phyloP scores from a whole-genome alignment of 1,139 yeast genomes.

The Hyphopichia burtonii region DNA sequence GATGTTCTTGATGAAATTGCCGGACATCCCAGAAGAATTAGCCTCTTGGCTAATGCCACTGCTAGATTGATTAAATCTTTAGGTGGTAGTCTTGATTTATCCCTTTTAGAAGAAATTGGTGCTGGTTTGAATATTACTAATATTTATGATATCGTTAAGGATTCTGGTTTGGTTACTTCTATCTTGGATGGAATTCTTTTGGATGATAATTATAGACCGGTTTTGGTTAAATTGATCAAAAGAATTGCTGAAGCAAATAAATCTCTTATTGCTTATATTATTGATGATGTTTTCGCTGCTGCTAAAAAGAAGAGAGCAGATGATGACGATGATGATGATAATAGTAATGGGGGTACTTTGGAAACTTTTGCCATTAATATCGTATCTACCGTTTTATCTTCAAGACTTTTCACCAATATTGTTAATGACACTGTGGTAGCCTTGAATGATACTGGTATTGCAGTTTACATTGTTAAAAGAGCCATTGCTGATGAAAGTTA shows the following conservation, averaged over 20 bases:
- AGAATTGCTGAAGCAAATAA: conserved; percentile 32
- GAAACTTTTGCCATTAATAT: conserved; percentile 29
- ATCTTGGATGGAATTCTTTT: conserved; percentile 36
- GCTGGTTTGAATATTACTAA: conserved; percentile 23
- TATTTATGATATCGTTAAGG: conserved; percentile 20
- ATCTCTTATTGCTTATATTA: conserved; percentile 22
- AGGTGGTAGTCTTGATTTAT: conserved; percentile 4
- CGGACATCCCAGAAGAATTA: conserved; percentile 27
- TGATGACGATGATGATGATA: conserved; percentile 4
- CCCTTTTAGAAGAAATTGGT: conserved; percentile 11
- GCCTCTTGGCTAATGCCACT: conserved; percentile 31
- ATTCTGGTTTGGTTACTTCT: conserved; percentile 37
- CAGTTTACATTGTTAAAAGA: conserved; percentile 37
- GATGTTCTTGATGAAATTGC: conserved; percentile 37
- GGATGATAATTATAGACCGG: conserved; percentile 35
- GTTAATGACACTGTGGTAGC: conserved; percentile 32
- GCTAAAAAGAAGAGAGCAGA: conserved; percentile 19
- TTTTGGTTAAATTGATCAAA: conserved; percentile 33
- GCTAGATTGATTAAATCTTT: conserved; percentile 13
- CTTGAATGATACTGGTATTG: conserved; percentile 44
- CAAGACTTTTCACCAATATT: conserved; percentile 24
- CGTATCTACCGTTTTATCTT: conserved; percentile 27
- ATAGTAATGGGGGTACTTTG: conserved; percentile 21
- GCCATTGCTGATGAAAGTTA: conserved; percentile 37
- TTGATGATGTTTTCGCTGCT: conserved; percentile 20